phyloP scores from a whole-genome alignment of 495 filamentous ascomycete species.

The Penicillium turbatum region DNA sequence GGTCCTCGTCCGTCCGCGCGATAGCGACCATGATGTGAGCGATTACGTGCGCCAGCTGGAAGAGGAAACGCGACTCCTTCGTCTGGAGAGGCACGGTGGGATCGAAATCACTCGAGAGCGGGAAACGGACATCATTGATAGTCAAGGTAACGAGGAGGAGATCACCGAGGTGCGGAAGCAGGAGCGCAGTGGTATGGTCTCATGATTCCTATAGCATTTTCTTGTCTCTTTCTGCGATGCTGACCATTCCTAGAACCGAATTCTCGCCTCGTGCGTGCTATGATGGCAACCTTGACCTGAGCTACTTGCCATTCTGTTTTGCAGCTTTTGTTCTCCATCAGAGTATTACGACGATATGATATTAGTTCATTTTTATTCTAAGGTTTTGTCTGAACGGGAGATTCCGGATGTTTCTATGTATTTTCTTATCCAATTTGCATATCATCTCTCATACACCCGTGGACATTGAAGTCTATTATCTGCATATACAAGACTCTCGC shows the following conservation, averaged over 20 bases:
- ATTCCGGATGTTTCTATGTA: conserved; percentile 2
- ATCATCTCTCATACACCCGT: neutral
- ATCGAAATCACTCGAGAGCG: conserved; percentile 47
- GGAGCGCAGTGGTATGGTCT: conserved; percentile 76
- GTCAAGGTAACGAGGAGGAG: conserved; percentile 48
- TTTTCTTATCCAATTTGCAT: conserved; percentile 4
- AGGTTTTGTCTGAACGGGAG: neutral
- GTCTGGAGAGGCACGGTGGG: conserved; percentile 39
- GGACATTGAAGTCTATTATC: neutral
- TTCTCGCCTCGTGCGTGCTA: conserved; percentile 62
- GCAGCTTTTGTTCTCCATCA: neutral
- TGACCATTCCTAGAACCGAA: conserved; percentile 46
- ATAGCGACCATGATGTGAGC: conserved; percentile 51
- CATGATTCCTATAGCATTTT: conserved; percentile 45
- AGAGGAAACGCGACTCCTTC: conserved; percentile 42
- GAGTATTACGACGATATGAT: conserved; percentile 6
- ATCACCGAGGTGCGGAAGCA: conserved; percentile 62
- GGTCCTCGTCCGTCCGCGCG: conserved; percentile 50
- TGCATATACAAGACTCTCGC: neutral
- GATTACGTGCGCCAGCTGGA: conserved; percentile 57
- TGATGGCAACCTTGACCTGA: conserved; percentile 74
- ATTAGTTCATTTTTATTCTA: neutral
- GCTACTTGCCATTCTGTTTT: neutral
- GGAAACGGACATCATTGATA: conserved; percentile 36
- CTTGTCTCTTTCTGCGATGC: conserved; percentile 31